A percentile compares a stretch with the other conserved stretches of the same genome.
phyloP scores from a whole-genome alignment of 2,329 filamentous ascomycete species.

The Pyrenophora seminiperda region DNA sequence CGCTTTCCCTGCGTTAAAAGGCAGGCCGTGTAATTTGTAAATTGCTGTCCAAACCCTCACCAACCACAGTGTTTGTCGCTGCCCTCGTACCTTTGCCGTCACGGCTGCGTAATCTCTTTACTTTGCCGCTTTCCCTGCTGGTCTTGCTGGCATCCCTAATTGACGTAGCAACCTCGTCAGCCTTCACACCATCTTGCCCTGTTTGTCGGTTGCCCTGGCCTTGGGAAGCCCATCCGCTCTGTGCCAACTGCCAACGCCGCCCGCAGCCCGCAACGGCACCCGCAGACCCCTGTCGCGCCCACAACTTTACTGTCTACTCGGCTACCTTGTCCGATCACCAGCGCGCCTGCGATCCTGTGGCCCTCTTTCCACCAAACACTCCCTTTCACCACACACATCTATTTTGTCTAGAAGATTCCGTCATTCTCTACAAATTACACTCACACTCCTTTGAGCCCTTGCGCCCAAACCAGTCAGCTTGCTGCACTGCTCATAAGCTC shows the following conservation, averaged over 20 bases:
- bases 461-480: conserved; percentile 4
- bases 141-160: neutral
- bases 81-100: conserved; percentile 4
- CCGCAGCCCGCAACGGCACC: conserved; percentile 2
- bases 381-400: conserved; percentile 6
- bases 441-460: conserved; percentile 22
- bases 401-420: conserved; percentile 20
- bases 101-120: conserved; percentile 1
- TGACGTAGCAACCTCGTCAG: conserved; percentile 25
- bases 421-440: conserved; percentile 27
- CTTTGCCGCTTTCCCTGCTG: conserved; percentile 7
- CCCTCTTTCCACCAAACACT: conserved; percentile 13
- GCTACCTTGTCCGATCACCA: conserved; percentile 34
- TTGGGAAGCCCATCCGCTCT: conserved; percentile 22
- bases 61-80: conserved; percentile 9
- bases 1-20: conserved; percentile 12
- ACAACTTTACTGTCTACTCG: conserved; percentile 33
- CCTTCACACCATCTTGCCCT: too few relatives aligned
- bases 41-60: conserved; percentile 3
- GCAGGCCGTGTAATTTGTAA: neutral
- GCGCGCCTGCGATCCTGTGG: conserved; percentile 28
- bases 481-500: conserved; percentile 7
- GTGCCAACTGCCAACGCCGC: conserved; percentile 8
- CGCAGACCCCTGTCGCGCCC: conserved; percentile 27
- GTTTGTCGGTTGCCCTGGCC: conserved; percentile 21